Base-by-base conservation (phyloP, 768 basidiomycete species). In the Mycena maculata region DNA sequence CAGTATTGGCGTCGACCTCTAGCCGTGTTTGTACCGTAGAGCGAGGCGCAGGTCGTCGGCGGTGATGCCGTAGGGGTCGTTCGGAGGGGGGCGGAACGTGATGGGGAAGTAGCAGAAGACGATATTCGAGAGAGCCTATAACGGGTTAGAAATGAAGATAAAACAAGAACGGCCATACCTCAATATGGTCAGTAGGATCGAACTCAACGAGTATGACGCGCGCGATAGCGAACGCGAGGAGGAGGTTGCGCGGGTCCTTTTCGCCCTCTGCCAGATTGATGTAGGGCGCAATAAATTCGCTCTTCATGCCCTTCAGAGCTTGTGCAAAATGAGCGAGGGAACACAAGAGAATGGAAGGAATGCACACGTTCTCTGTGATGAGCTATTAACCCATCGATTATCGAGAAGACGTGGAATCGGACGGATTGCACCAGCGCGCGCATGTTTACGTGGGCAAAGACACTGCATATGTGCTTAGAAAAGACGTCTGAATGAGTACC, bases 51-150 rank as follows among this genome's bases (percentile, higher is more conserved):
- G 85, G 74, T 99, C 93, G 33, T 96, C 94, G 0, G 93, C 84
- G 3, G 91, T 92, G 65, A 99, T 96, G 4, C 92, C 92, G 76
- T 97, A 96, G 20, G 95, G 95, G 75, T 99, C 96, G 71, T 95
- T 91, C 1, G 95, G 92, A 20, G 96, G 95, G 11, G 97, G 95
- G 63, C 92, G 87, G 81, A 98, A 99, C 0, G 95, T 94, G 61
- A 99, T 99, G 0, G 98, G 98, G 80, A 98, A 99, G 77, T 99
- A 99, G 77, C 98, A 99, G 77, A 96, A 99, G 0, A 91, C 93
- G 75, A 98, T 90, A 73, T 98, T 94, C 80, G 97, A 99, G 52
- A 99, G 82, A 56, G 91, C 87, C 95, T 98, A 71, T 8, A 4
- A 22, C 3, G 25, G 8, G 49, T 36, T 8, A 31, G 22, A 48